These are phyloP conservation scores for Canna indica DNA, from an alignment of 176 grass and related monocot genomes.

Conservation along the genomic window DNA sequence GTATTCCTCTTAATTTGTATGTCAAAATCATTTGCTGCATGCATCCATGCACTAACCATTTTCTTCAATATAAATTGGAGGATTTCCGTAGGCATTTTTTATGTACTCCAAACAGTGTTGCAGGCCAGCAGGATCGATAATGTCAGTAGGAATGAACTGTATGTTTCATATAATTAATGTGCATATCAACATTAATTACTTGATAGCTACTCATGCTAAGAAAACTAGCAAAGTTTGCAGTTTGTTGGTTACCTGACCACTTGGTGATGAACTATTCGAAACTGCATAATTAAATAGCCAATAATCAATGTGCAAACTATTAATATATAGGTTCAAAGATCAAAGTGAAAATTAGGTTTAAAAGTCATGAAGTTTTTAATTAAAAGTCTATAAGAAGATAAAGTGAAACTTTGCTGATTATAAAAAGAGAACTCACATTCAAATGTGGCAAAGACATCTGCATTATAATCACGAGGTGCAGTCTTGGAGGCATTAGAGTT, in stretches of 20 bases:
- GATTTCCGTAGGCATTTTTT: conserved; percentile 34
- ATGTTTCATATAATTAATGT: too few species aligned
- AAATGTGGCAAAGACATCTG: neutral
- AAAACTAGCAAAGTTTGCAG: too few species aligned
- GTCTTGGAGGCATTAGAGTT: neutral
- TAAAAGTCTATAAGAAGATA: neutral
- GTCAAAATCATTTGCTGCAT: too few species aligned
- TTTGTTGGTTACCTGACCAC: neutral
- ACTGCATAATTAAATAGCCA: too few species aligned
- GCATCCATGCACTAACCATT: conserved; percentile 49
- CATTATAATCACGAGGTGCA: neutral
- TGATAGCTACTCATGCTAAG: too few species aligned
- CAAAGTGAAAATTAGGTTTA: too few species aligned
- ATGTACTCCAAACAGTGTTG: conserved; percentile 44
- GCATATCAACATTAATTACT: too few species aligned
- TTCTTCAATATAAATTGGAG: conserved; percentile 69
- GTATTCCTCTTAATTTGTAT: too few species aligned
- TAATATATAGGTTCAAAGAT: too few species aligned
- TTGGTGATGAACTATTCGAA: neutral
- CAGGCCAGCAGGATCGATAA: conserved; percentile 45
- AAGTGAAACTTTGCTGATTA: neutral
- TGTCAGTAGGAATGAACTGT: conserved; percentile 29
- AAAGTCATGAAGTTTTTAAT: too few species aligned
- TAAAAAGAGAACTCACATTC: neutral
- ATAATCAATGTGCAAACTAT: too few species aligned